phyloP scores from a whole-genome alignment of 768 basidiomycete species.

The Pisolithus marmoratus region DNA sequence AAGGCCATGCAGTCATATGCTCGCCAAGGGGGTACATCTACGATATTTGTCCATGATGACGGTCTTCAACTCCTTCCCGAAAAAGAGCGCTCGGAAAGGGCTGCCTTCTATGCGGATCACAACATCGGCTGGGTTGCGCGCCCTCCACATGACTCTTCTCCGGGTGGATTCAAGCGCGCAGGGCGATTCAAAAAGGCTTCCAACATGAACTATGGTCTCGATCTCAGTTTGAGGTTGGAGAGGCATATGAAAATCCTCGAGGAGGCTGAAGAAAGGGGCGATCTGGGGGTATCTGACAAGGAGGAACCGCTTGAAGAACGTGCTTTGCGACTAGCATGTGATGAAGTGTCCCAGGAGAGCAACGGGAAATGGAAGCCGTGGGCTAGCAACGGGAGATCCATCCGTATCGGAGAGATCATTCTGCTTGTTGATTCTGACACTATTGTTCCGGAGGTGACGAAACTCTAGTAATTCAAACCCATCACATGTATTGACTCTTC shows the following conservation, averaged over 20 bases:
- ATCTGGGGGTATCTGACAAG: conserved; percentile 32
- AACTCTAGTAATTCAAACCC: conserved; percentile 43
- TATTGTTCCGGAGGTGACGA: conserved; percentile 62
- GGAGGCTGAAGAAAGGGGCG: conserved; percentile 39
- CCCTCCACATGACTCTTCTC: conserved; percentile 51
- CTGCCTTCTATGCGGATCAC: conserved; percentile 65
- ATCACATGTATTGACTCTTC: conserved; percentile 80
- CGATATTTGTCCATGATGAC: conserved; percentile 68
- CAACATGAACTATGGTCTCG: conserved; percentile 76
- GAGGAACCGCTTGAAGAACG: conserved; percentile 57
- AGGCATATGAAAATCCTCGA: conserved; percentile 36
- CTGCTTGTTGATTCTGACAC: conserved; percentile 79
- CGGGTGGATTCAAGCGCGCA: conserved; percentile 51
- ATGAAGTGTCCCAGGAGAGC: conserved; percentile 60
- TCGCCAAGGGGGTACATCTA: conserved; percentile 73
- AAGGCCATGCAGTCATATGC: conserved; percentile 86
- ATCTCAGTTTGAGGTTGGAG: conserved; percentile 46
- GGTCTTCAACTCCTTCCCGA: conserved; percentile 64
- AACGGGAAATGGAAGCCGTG: conserved; percentile 62
- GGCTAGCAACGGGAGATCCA: conserved; percentile 68
- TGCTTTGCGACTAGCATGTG: conserved; percentile 67
- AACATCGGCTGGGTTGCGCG: conserved; percentile 77
- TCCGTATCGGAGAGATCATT: conserved; percentile 76
- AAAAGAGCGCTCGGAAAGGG: conserved; percentile 55
- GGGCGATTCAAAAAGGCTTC: conserved; percentile 88